Evolutionary conservation across 2,329 filamentous ascomycete species (phyloP).

Genomic region (Paraphaeosphaeria minitans): DNA sequence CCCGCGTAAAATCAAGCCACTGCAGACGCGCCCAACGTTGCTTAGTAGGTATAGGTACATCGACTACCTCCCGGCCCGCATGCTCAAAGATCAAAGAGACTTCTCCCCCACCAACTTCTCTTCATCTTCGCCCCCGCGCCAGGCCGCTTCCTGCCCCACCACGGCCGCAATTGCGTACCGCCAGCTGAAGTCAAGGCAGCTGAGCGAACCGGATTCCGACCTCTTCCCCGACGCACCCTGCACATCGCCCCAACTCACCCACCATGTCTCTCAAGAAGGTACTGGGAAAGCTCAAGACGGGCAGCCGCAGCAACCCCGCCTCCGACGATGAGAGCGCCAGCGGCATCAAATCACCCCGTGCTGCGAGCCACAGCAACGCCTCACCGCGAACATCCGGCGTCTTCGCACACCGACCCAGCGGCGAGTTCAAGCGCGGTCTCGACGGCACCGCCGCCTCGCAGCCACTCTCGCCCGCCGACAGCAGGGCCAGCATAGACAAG

Average conservation of each 20-base stretch:
- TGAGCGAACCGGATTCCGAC: not conserved
- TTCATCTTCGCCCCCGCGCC: not conserved
- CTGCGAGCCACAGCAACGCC: constrained; percentile 30
- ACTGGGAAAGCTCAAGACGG: constrained; percentile 50
- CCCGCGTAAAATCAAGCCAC: not conserved
- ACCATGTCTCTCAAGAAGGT: constrained; percentile 54
- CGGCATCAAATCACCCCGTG: constrained; percentile 36
- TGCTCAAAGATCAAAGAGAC: not conserved
- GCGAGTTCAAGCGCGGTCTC: constrained; percentile 41
- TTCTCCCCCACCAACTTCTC: not conserved
- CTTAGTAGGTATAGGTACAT: not conserved
- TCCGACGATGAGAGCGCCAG: constrained; percentile 41
- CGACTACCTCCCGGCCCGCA: not conserved
- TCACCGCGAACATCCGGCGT: constrained; percentile 37
- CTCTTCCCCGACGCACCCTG: not conserved
- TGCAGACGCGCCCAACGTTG: not conserved
- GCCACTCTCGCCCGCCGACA: constrained; percentile 33
- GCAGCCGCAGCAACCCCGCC: constrained; percentile 34
- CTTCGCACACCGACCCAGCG: constrained; percentile 37
- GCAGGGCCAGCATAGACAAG: constrained; percentile 39
- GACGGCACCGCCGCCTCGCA: constrained; percentile 21
- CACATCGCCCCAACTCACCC: not conserved
- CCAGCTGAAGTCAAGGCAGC: constrained; percentile 3
- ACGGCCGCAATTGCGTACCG: constrained; percentile 9
- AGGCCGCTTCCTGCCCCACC: constrained; percentile 1